Percentiles rank a stretch among this genome's conserved stretches.
Conservation (phyloP, 148 eudicot species). For the Heliosperma pusillum region DNA sequence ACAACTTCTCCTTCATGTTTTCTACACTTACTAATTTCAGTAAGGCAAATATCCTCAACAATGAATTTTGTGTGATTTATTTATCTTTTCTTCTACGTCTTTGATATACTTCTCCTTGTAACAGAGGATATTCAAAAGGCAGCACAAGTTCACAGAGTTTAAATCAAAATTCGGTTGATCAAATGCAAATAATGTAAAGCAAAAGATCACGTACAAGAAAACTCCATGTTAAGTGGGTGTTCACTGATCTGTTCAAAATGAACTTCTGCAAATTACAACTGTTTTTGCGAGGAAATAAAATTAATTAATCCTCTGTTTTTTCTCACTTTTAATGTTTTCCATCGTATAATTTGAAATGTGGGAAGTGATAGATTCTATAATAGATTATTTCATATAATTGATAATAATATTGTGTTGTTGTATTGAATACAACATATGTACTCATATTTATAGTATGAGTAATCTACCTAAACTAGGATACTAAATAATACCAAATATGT, state of each 20-base stretch:
- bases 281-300: too few species aligned
- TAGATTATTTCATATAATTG: too few species aligned
- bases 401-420: too few species aligned
- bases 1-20: not conserved
- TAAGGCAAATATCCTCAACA: not conserved
- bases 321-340: too few species aligned
- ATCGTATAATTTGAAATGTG: too few species aligned
- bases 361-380: too few species aligned
- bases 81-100: slow-evolving; percentile 1
- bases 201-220: not conserved
- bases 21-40: slow-evolving; percentile 2
- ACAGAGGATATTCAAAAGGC: not conserved
- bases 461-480: too few species aligned
- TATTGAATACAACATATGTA: too few species aligned
- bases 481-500: too few species aligned
- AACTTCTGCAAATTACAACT: too few species aligned
- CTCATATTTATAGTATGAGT: too few species aligned
- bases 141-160: not conserved
- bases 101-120: not conserved
- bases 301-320: too few species aligned
- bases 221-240: not conserved
- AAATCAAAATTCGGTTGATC: not conserved
- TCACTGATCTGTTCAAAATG: not conserved
- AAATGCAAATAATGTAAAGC: not conserved
- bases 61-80: not conserved